A percentile compares a stretch with the other conserved stretches of the same genome.
phyloP scores from a whole-genome alignment of 1,284 basidiomycete genomes.

The Meira nashicola region DNA sequence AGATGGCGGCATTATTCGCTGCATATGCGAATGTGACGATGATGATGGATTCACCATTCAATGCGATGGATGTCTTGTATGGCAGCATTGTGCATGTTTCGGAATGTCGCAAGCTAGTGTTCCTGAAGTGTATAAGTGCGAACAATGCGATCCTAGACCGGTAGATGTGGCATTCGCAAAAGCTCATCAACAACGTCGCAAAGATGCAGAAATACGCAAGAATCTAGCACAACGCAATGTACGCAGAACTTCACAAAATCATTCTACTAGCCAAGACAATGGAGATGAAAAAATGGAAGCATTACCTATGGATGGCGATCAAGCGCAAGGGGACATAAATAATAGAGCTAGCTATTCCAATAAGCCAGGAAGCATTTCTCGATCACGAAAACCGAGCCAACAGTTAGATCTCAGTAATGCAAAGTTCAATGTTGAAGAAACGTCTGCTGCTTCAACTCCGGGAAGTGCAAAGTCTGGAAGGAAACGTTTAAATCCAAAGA shows the following conservation, averaged over 20 bases:
- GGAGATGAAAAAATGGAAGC: background rate
- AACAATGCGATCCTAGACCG: conserved; percentile 52
- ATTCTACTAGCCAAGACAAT: background rate
- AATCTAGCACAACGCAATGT: conserved; percentile 12
- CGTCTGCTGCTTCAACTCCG: background rate
- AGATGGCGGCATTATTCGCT: conserved; percentile 52
- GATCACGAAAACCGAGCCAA: conserved; percentile 5
- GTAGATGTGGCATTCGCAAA: conserved; percentile 46
- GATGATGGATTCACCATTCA: conserved; percentile 91
- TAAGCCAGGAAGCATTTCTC: background rate
- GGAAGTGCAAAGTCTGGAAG: background rate
- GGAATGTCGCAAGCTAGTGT: conserved; percentile 58
- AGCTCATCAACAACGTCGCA: conserved; percentile 39
- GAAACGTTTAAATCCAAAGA: background rate
- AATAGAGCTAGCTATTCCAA: background rate
- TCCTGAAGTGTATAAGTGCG: conserved; percentile 62
- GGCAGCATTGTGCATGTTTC: conserved; percentile 88
- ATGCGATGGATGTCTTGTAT: conserved; percentile 79
- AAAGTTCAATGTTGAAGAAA: conserved; percentile 1
- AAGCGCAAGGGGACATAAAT: background rate
- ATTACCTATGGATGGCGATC: background rate
- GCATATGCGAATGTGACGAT: conserved; percentile 66
- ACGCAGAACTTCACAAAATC: background rate
- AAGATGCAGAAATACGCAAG: conserved; percentile 45
- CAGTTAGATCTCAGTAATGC: conserved; percentile 6